Evolutionary conservation across 108 stramenopile genomes (phyloP), one percentile per base, ranked within the genome.

Genomic region (Aurantiochytrium sp.): DNA sequence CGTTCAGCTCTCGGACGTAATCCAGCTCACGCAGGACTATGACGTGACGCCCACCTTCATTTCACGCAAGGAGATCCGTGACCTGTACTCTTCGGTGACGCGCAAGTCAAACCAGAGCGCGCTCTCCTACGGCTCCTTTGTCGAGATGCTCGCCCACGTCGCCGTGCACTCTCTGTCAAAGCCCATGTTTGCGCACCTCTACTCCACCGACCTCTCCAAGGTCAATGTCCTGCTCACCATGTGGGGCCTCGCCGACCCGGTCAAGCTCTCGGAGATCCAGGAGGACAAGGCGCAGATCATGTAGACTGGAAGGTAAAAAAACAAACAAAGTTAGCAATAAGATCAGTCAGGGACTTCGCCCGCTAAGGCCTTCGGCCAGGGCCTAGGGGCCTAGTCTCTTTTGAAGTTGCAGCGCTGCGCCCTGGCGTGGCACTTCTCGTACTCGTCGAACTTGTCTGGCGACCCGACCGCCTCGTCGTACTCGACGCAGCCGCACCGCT

Each of bases 191-290:
- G 73, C 73, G 12, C 73, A 81, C 24, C 30, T 81, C 19, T 81
- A 81, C 45, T 81, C 73, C 19, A 81, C 73, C 2, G 45, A 81
- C 32, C 73, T 81, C 12, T 81, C 73, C 73, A 81, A 81, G 45
- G 73, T 81, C 73, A 81, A 81, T 42, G 73, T 81, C 10, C 30
- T 81, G 36, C 45, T 81, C 3, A 48, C 73, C 4, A 81, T 81
- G 73, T 81, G 73, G 73, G 73, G 73, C 12, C 73, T 81, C 27
- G 73, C 73, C 6, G 73, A 81, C 73, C 73, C 73, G 10, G 73
- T 81, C 73, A 81, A 81, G 45, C 73, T 81, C 19, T 81, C 73
- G 0, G 73, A 81, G 30, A 81, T 81, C 2, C 73, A 81, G 30
- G 73, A 81, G 24, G 73, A 81, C 42, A 81, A 81, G 73, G 45